Conservation (phyloP, 805 yeast species). For the Clavispora carvajalis region DNA sequence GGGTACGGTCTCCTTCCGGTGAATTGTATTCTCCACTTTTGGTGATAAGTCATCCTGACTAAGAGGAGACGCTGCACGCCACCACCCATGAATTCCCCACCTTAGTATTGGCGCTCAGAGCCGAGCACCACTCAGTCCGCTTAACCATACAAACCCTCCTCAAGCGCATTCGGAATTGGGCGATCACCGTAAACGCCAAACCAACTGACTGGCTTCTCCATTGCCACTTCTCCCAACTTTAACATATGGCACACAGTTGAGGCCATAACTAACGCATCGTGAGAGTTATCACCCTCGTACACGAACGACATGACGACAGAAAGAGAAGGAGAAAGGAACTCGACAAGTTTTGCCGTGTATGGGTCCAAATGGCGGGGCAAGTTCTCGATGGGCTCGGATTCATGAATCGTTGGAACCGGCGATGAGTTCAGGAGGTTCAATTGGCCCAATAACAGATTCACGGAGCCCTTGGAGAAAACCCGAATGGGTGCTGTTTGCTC, state of each 20-base stretch:
- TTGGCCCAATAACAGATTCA: slow-evolving; percentile 23
- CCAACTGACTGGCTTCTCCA: slow-evolving; percentile 75
- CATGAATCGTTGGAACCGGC: slow-evolving; percentile 5
- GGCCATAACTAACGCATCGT: slow-evolving; percentile 59
- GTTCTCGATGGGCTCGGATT: neutral
- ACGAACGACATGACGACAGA: slow-evolving; percentile 52
- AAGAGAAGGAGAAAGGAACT: slow-evolving; percentile 8
- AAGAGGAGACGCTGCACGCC: too few relatives aligned
- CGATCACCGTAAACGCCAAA: slow-evolving; percentile 74
- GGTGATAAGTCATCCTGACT: too few relatives aligned
- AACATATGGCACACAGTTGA: slow-evolving; percentile 25
- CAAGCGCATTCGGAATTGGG: slow-evolving; percentile 61
- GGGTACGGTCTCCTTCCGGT: too few relatives aligned
- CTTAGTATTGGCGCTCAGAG: too few relatives aligned
- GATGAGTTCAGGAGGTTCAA: slow-evolving; percentile 17
- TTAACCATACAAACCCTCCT: slow-evolving; percentile 69
- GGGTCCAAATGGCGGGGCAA: slow-evolving; percentile 1
- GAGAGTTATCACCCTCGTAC: slow-evolving; percentile 86
- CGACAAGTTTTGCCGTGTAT: slow-evolving; percentile 9
- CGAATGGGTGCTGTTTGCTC: slow-evolving; percentile 20
- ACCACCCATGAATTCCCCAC: too few relatives aligned
- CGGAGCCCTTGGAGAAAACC: slow-evolving; percentile 25
- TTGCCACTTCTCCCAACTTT: slow-evolving; percentile 17
- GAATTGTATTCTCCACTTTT: too few relatives aligned
- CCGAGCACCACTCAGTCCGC: too few relatives aligned